A percentile compares a stretch with the other conserved stretches of the same genome.
Conservation (phyloP, 768 basidiomycete genomes). For the Collybia sordida region DNA sequence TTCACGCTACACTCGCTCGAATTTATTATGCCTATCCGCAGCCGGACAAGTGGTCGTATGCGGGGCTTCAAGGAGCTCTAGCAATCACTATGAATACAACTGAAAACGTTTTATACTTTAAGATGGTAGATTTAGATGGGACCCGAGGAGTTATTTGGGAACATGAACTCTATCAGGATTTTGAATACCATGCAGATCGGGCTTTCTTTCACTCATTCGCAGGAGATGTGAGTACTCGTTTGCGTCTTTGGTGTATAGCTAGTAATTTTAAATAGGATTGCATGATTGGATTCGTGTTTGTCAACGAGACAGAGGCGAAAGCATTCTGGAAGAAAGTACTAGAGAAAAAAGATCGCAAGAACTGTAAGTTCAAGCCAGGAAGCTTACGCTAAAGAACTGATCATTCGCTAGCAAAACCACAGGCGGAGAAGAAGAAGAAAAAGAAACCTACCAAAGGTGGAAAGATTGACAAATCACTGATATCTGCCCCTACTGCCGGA, state of each 20-base stretch:
- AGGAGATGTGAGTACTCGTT: constrained; percentile 73
- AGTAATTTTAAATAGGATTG: constrained; percentile 56
- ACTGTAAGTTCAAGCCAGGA: constrained; percentile 35
- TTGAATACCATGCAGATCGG: constrained; percentile 82
- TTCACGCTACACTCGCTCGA: constrained; percentile 78
- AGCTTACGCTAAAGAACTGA: constrained; percentile 3
- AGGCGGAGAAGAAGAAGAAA: constrained; percentile 50
- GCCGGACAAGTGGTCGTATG: constrained; percentile 78
- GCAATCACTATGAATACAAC: constrained; percentile 65
- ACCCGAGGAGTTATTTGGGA: constrained; percentile 91
- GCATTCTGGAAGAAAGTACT: constrained; percentile 84
- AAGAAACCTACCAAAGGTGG: constrained; percentile 63
- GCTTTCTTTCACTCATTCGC: constrained; percentile 92
- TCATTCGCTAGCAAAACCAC: constrained; percentile 41
- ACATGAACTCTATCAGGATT: constrained; percentile 82
- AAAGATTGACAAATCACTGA: constrained; percentile 90
- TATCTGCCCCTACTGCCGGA: constrained; percentile 75
- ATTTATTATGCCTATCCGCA: constrained; percentile 89
- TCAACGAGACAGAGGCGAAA: constrained; percentile 83
- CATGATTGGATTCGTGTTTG: constrained; percentile 90
- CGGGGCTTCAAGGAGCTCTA: constrained; percentile 85
- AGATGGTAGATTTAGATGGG: constrained; percentile 81
- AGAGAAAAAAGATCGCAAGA: constrained; percentile 58
- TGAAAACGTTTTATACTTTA: constrained; percentile 60
- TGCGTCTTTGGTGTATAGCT: not conserved